Percentiles rank a stretch among this genome's conserved stretches.
These are phyloP conservation scores for Neltuma alba DNA, from an alignment of 306 rosid species.

Conservation along the genomic window DNA sequence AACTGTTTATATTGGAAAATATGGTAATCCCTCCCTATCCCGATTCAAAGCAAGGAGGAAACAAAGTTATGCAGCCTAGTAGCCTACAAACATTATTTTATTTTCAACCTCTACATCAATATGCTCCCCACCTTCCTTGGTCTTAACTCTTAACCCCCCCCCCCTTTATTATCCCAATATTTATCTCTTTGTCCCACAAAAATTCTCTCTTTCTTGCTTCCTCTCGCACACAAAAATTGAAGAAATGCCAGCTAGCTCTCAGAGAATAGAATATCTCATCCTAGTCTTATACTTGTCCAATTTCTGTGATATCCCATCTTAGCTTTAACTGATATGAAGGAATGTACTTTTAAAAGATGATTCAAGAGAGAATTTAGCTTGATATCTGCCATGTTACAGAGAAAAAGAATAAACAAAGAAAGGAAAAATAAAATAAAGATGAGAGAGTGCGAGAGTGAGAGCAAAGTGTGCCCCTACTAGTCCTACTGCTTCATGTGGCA, in stretches of 20 bases:
- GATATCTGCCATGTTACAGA: not conserved
- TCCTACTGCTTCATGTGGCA: slow-evolving; percentile 46
- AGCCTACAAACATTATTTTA: slow-evolving; percentile 54
- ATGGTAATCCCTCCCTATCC: slow-evolving; percentile 29
- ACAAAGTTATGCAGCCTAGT: slow-evolving; percentile 61
- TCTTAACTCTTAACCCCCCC: slow-evolving; percentile 46
- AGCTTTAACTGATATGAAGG: not conserved
- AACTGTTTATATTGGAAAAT: slow-evolving; percentile 63
- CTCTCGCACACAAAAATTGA: not conserved
- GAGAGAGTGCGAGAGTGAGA: slow-evolving; percentile 38
- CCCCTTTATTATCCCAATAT: slow-evolving; percentile 42
- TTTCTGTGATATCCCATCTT: not conserved
- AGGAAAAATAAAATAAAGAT: not conserved
- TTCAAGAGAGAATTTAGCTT: not conserved
- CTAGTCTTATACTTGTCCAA: not conserved
- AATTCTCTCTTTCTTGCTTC: not conserved
- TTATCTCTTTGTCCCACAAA: slow-evolving; percentile 37
- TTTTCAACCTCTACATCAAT: slow-evolving; percentile 78
- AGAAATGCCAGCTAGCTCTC: slow-evolving; percentile 24
- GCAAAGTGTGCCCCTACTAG: slow-evolving; percentile 6
- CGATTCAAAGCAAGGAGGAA: slow-evolving; percentile 49
- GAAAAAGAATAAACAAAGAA: not conserved
- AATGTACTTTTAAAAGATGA: not conserved
- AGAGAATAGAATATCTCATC: not conserved
- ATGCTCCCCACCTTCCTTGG: slow-evolving; percentile 98